Conservation (phyloP, 768 basidiomycete species). For the Cytidiella melzeri region DNA sequence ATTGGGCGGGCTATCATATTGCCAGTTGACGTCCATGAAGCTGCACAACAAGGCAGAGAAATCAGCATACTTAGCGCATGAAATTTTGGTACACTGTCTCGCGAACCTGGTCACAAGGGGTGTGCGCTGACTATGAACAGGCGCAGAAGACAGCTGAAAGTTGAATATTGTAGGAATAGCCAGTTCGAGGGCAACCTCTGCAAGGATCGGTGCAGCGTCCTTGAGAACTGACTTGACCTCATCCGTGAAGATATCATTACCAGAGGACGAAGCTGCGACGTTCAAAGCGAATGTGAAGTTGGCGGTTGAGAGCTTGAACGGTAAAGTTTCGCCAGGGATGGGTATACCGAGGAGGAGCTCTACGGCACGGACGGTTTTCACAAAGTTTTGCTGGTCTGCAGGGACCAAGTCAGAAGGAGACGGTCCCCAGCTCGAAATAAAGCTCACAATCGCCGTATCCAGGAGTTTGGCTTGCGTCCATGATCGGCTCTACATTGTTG, state of each 20-base stretch:
- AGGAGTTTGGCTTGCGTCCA: slow-evolving; percentile 63
- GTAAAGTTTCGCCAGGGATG: slow-evolving; percentile 25
- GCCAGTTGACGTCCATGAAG: slow-evolving; percentile 82
- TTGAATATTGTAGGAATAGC: slow-evolving; percentile 21
- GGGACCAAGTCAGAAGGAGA: background rate
- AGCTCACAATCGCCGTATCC: slow-evolving; percentile 61
- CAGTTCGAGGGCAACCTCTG: slow-evolving; percentile 19
- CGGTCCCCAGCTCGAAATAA: background rate
- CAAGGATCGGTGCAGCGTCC: slow-evolving; percentile 33
- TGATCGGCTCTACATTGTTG: slow-evolving; percentile 49
- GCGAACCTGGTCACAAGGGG: slow-evolving; percentile 36
- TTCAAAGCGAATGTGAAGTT: slow-evolving; percentile 33
- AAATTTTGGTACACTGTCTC: too few relatives aligned
- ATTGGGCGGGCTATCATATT: slow-evolving; percentile 61
- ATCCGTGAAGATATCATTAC: slow-evolving; percentile 18
- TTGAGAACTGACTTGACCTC: slow-evolving; percentile 28
- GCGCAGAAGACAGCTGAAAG: slow-evolving; percentile 15
- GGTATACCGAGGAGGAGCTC: slow-evolving; percentile 56
- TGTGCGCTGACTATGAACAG: slow-evolving; percentile 16
- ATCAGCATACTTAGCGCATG: too few relatives aligned
- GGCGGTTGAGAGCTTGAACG: slow-evolving; percentile 17
- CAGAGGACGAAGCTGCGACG: slow-evolving; percentile 7
- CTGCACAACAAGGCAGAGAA: too few relatives aligned
- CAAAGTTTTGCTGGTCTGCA: slow-evolving; percentile 66
- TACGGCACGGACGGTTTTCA: slow-evolving; percentile 57